Base-by-base conservation (phyloP, 1,139 yeast genomes). In the Sugiyamaella novakii region DNA sequence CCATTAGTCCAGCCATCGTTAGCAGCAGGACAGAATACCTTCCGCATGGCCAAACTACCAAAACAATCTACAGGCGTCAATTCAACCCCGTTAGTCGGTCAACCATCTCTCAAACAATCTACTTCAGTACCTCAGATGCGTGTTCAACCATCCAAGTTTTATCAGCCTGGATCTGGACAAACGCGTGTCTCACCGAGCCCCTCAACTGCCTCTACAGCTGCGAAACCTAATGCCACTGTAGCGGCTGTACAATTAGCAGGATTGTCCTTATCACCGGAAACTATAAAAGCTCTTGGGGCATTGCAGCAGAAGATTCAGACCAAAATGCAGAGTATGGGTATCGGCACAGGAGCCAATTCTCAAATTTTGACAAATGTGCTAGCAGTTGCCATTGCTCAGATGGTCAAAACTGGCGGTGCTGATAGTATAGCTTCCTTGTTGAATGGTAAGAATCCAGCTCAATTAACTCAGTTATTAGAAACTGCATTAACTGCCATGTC, bases 321-420 rank as follows among this genome's bases (percentile, higher is more conserved):
- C 31, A 69, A 66, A 47, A 59, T 69, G 30, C 66, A 64, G 43
- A 56, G 54, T 40, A 53, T 51, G 38, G 65, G 64, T 2, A 61
- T 64, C 18, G 65, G 60, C 43, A 64, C 64, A 28, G 61, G 62
- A 3, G 57, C 64, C 43, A 66, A 64, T 52, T 59, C 68, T 21
- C 87, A 82, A 52, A 80, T 88, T 50, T 75, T 89, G 58, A 88
- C 96, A n/a, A 89, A 86, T 60, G 96, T 96, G 0, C 75, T 89
- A 58, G 96, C 96, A 2, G 86, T 91, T 70, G 91, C 96, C 0
- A 88, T 89, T 54, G 91, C 95, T 1, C 96, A 85, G 55, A 91
- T 91, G 17, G 96, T 96, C 0, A 84, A 82, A 59, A 87, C 87
- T 28, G 94, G 95, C 14, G 87, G 87, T 59, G 53, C 63, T 15